Conservation (phyloP, 2,329 filamentous ascomycete species). For the Epichloe festucae region DNA sequence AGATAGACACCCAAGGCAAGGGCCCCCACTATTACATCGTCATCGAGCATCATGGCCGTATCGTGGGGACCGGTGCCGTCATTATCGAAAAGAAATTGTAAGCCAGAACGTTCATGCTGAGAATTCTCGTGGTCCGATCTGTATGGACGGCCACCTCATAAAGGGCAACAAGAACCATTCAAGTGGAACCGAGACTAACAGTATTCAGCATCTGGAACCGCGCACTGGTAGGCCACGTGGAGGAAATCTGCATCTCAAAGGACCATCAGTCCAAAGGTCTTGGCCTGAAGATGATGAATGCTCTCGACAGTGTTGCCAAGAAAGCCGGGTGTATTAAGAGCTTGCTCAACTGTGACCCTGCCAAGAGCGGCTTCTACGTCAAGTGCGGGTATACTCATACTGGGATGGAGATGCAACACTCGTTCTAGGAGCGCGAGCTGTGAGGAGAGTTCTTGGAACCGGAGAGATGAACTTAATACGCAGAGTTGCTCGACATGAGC, state of each 20-base stretch:
- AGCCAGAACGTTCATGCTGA: slow-evolving; percentile 10
- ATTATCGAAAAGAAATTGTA: slow-evolving; percentile 71
- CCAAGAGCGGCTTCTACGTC: slow-evolving; percentile 66
- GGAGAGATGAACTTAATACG: no score
- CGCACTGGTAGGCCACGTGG: slow-evolving; percentile 63
- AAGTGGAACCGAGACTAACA: background rate
- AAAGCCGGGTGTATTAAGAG: slow-evolving; percentile 70
- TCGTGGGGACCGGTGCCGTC: slow-evolving; percentile 64
- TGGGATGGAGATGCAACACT: slow-evolving; percentile 11
- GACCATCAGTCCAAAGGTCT: slow-evolving; percentile 74
- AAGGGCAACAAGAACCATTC: no score
- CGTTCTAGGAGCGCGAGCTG: background rate
- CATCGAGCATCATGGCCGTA: slow-evolving; percentile 46
- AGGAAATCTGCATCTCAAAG: slow-evolving; percentile 70
- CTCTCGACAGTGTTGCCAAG: slow-evolving; percentile 59
- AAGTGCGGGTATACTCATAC: slow-evolving; percentile 15
- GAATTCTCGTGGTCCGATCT: no score
- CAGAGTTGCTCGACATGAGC: no score
- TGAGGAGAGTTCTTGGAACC: background rate
- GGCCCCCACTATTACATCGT: slow-evolving; percentile 58
- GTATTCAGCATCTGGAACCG: slow-evolving; percentile 48
- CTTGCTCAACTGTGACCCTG: slow-evolving; percentile 66
- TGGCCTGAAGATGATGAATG: slow-evolving; percentile 63
- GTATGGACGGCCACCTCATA: no score
- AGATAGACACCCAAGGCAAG: slow-evolving; percentile 26